Evolutionary conservation across 495 filamentous ascomycete species (phyloP).

Genomic region (Choiromyces venosus): DNA sequence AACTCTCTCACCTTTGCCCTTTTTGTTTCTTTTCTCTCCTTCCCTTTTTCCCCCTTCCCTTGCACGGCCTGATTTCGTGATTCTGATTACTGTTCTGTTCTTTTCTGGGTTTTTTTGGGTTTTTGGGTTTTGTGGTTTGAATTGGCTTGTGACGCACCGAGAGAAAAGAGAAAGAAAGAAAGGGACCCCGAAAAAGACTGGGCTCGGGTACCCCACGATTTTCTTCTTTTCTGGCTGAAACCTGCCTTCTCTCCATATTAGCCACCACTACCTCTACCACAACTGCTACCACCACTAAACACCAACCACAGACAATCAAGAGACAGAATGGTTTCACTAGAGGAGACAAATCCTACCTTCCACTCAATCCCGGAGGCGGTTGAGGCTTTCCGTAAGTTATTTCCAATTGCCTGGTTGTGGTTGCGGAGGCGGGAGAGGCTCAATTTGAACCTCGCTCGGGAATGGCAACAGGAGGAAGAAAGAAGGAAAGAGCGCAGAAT

Average conservation of each 20-base stretch:
- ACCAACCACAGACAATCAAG: neutral
- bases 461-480: neutral
- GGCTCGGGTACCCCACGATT: neutral
- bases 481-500: conserved; percentile 7
- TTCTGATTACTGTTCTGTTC: neutral
- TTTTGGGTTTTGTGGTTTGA: neutral
- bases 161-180: neutral
- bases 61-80: neutral
- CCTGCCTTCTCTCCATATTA: neutral
- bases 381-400: conserved; percentile 68
- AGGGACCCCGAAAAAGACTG: neutral
- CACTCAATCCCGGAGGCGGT: conserved; percentile 82
- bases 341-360: conserved; percentile 52
- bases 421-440: neutral
- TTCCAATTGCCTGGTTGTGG: conserved; percentile 15
- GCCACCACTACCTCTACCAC: neutral
- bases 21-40: neutral
- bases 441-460: conserved; percentile 1
- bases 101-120: neutral
- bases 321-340: conserved; percentile 29
- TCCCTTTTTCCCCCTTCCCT: neutral
- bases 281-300: neutral
- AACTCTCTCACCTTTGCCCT: neutral
- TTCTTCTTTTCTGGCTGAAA: neutral
- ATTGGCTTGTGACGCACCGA: neutral